Evolutionary conservation across 345 rosid genomes (phyloP).

Genomic region (Raphanus raphanistrum): DNA sequence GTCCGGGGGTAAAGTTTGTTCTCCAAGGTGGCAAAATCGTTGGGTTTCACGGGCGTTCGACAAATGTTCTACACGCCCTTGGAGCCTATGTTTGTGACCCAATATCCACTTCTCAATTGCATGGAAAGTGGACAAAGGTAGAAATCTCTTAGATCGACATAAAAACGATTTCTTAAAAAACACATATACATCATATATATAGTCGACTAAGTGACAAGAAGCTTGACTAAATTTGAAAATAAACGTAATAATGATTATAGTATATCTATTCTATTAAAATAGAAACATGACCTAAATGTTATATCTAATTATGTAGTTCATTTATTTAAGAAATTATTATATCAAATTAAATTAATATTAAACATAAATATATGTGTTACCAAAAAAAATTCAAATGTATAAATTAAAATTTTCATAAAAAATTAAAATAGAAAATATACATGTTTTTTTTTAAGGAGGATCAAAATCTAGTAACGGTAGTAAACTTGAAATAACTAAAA

Average conservation of each 20-base stretch:
- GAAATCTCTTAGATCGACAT: not conserved
- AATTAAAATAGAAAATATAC: no score
- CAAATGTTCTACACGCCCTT: constrained; percentile 17
- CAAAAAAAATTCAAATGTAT: no score
- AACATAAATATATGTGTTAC: no score
- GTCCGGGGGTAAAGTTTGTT: constrained; percentile 22
- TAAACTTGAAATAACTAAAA: not conserved
- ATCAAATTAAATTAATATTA: no score
- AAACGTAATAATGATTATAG: not conserved
- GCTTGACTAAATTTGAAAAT: not conserved
- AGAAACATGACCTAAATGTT: no score
- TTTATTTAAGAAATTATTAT: no score
- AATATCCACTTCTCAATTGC: not conserved
- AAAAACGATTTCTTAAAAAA: not conserved
- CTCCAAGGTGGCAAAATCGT: constrained; percentile 34
- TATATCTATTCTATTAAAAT: no score
- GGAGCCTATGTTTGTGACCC: constrained; percentile 26
- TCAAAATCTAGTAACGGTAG: not conserved
- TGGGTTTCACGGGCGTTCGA: constrained; percentile 36
- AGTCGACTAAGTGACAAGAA: not conserved
- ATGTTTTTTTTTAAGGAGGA: no score
- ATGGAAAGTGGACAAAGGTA: constrained; percentile 32
- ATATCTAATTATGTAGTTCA: no score
- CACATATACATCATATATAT: not conserved
- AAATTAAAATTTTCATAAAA: no score